Evolutionary conservation across 306 rosid species (phyloP).

Genomic region (Fagus sylvatica): DNA sequence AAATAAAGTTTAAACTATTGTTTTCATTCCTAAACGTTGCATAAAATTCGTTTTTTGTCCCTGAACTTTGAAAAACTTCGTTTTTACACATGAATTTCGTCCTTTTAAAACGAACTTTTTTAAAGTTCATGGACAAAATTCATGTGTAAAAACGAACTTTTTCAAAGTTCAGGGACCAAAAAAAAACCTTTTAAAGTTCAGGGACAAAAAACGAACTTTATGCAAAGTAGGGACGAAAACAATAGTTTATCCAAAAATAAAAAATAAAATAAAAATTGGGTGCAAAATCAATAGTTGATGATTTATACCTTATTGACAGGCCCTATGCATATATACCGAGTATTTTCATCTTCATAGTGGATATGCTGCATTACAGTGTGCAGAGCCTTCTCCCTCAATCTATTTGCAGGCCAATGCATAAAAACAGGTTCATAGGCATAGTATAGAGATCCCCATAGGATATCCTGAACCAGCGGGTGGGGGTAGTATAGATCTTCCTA

Average conservation of each 20-base stretch:
- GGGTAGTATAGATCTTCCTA: constrained; percentile 94
- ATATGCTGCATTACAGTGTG: constrained; percentile 57
- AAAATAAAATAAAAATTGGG: not conserved
- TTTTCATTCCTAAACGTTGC: too few species aligned
- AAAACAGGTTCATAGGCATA: constrained; percentile 64
- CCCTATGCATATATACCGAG: constrained; percentile 88
- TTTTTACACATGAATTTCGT: too few species aligned
- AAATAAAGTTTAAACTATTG: too few species aligned
- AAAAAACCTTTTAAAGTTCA: too few species aligned
- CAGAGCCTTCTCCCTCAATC: constrained; percentile 73
- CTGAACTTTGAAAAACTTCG: too few species aligned
- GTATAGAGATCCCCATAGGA: constrained; percentile 81
- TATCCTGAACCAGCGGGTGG: constrained; percentile 76
- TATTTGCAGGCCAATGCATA: constrained; percentile 80
- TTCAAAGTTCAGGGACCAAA: too few species aligned
- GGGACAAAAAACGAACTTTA: too few species aligned
- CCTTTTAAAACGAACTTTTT: too few species aligned
- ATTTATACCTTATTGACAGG: constrained; percentile 79
- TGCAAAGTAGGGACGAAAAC: too few species aligned
- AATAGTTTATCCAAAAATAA: not conserved
- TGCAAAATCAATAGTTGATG: not conserved
- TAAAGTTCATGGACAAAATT: too few species aligned
- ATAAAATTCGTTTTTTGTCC: too few species aligned
- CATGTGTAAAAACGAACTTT: too few species aligned
- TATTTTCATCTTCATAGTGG: constrained; percentile 93